Evolutionary conservation across 306 rosid genomes (phyloP).

Genomic region (Cercis canadensis): DNA sequence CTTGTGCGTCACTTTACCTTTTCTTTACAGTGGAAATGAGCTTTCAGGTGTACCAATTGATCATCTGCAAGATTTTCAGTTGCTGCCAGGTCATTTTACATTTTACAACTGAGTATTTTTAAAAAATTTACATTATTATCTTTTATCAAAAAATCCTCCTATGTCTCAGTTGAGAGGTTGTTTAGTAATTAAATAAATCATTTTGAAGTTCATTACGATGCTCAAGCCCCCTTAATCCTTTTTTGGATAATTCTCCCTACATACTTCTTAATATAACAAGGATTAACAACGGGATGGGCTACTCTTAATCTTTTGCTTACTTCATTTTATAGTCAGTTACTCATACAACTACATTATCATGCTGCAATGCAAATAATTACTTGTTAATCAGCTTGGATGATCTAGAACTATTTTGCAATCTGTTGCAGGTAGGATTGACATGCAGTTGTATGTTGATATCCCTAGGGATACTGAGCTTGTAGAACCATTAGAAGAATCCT

Average conservation of each 20-base stretch:
- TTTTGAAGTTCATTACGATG: constrained; percentile 4
- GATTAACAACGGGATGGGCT: constrained; percentile 2
- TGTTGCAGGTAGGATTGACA: constrained; percentile 67
- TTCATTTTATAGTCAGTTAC: neutral
- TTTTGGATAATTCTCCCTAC: constrained; percentile 6
- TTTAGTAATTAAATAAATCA: neutral
- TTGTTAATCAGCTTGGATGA: constrained; percentile 12
- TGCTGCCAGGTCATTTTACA: constrained; percentile 77
- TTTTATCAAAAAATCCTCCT: constrained; percentile 29
- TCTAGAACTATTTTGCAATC: constrained; percentile 21
- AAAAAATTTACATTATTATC: neutral
- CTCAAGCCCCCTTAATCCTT: neutral
- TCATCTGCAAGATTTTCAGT: constrained; percentile 70
- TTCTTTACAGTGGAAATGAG: constrained; percentile 62
- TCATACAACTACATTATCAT: neutral
- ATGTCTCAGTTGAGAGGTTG: constrained; percentile 18
- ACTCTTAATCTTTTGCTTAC: constrained; percentile 21
- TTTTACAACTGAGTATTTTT: constrained; percentile 34
- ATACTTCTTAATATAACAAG: constrained; percentile 9
- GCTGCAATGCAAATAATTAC: constrained; percentile 5
- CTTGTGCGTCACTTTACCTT: constrained; percentile 33
- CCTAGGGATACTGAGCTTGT: constrained; percentile 74
- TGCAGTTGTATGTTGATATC: constrained; percentile 61
- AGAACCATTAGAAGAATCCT: constrained; percentile 76
- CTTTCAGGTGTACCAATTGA: constrained; percentile 53